Conservation (phyloP, 306 rosid species). For the Fragaria vesca region DNA sequence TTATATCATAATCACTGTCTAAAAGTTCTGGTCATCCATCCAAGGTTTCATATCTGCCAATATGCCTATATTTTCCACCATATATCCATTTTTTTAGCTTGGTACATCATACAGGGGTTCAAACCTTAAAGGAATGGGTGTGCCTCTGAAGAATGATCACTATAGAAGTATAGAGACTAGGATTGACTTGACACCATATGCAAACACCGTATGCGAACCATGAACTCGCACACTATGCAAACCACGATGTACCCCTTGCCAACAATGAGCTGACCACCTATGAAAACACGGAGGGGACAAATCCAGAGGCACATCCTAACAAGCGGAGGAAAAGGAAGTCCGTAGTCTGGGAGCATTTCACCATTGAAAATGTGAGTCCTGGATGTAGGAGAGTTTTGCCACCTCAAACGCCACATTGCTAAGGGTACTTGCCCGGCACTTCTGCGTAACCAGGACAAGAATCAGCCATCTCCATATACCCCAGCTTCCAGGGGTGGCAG, state of each 20-base stretch:
- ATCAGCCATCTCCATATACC: constrained; percentile 53
- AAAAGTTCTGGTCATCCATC: too few species aligned
- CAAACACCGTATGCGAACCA: constrained; percentile 19
- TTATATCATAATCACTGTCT: too few species aligned
- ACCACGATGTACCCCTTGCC: constrained; percentile 17
- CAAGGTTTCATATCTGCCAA: too few species aligned
- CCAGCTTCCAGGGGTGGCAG: constrained; percentile 49
- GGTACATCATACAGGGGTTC: too few species aligned
- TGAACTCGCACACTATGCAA: neutral
- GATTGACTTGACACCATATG: constrained; percentile 9
- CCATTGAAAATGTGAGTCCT: constrained; percentile 75
- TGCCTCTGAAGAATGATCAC: neutral
- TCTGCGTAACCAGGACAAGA: constrained; percentile 65
- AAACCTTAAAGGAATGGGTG: constrained; percentile 3
- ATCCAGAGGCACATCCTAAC: constrained; percentile 67
- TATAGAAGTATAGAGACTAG: too few species aligned
- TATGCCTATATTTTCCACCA: too few species aligned
- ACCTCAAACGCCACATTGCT: constrained; percentile 91
- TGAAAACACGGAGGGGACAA: constrained; percentile 41
- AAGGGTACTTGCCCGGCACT: constrained; percentile 84
- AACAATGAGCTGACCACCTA: constrained; percentile 21
- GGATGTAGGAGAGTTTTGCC: constrained; percentile 95
- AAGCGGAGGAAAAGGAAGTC: constrained; percentile 92
- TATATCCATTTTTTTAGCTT: too few species aligned
- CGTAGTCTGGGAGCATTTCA: constrained; percentile 92